Evolutionary conservation across 1,284 basidiomycete species (phyloP).

Genomic region (Boletellus deceptivus): DNA sequence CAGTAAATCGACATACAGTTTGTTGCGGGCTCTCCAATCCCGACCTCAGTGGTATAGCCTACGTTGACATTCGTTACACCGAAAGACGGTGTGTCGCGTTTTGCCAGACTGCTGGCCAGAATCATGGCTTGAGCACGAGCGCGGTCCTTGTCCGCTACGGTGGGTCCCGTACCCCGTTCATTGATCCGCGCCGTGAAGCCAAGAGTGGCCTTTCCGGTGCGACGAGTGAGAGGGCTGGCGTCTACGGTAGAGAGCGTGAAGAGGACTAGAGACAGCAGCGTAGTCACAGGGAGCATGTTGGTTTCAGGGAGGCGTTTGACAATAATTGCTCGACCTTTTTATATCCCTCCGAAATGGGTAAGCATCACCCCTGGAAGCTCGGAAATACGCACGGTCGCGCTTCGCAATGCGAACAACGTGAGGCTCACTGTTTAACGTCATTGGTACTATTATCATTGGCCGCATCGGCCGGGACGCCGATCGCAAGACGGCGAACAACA

Average conservation of each 20-base stretch:
- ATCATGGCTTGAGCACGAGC: slow-evolving; percentile 20
- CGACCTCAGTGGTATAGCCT: slow-evolving; percentile 37
- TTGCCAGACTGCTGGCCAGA: background rate
- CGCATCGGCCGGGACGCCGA: no score
- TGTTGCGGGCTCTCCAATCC: slow-evolving; percentile 45
- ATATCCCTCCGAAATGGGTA: no score
- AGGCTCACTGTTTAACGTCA: no score
- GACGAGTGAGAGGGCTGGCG: slow-evolving; percentile 14
- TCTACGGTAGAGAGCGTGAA: slow-evolving; percentile 8
- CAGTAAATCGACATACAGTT: slow-evolving; percentile 33
- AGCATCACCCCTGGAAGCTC: no score
- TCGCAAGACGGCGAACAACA: no score
- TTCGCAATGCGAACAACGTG: no score
- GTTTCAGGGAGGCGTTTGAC: no score
- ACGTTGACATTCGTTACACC: slow-evolving; percentile 16
- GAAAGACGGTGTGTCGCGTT: slow-evolving; percentile 8
- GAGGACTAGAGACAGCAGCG: slow-evolving; percentile 5
- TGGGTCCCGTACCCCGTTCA: background rate
- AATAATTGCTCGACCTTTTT: no score
- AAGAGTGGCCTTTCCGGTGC: slow-evolving; percentile 14
- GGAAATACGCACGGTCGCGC: no score
- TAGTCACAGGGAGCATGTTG: slow-evolving; percentile 5
- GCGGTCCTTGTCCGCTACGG: slow-evolving; percentile 15
- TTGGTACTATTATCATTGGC: no score
- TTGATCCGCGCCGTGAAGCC: slow-evolving; percentile 16